Base-by-base conservation (phyloP, 2,329 filamentous ascomycete genomes). In the Chaetomiaceae sp. region DNA sequence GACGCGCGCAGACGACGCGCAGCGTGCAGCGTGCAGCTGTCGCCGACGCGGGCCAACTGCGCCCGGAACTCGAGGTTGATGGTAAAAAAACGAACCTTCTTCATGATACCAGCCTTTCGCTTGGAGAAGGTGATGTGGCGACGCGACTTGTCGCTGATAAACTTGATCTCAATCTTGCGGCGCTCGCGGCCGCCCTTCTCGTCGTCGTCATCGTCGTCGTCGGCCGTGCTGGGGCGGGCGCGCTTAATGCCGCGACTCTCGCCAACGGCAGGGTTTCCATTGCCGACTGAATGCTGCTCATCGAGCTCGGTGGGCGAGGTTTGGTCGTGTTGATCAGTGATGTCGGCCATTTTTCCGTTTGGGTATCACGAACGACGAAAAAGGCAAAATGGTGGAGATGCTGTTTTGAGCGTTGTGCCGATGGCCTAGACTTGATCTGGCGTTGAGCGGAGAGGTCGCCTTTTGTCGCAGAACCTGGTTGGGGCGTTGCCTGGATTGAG, bases 81-180 rank as follows among this genome's bases (percentile, higher is more conserved):
- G 53, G 29, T 10, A 13, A 4, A 8, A 42, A 47, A 33, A 79
- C 85, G 64, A 71, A 96, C 94, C 90, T 97, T 97, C 82, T 99
- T 97, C 94, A 99, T 97, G 74, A 99, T 97, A 65, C 94, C 94
- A 52, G 94, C 94, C 80, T 99, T 99, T 72, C 94, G 90, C 85
- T 99, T 99, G 64, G 92, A 97, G 73, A 99, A 97, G 67, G 94
- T 97, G 71, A 97, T 99, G 78, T 99, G 94, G 59, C 94, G 88
- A 76, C 94, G 90, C 76, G 92, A 97, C 80, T 99, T 99, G 76
- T 99, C 94, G 74, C 91, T 92, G 73, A 99, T 99, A 77, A 99
- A 99, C 82, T 99, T 99, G 78, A 99, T 99, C 75, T 99, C 94
- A 67, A 99, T 99, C 87, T 99, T 99, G 76, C 94, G 86, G 70